Percentiles rank a stretch among this genome's conserved stretches.
phyloP scores from a whole-genome alignment of 1,139 yeast species.

The Candida sp. region DNA sequence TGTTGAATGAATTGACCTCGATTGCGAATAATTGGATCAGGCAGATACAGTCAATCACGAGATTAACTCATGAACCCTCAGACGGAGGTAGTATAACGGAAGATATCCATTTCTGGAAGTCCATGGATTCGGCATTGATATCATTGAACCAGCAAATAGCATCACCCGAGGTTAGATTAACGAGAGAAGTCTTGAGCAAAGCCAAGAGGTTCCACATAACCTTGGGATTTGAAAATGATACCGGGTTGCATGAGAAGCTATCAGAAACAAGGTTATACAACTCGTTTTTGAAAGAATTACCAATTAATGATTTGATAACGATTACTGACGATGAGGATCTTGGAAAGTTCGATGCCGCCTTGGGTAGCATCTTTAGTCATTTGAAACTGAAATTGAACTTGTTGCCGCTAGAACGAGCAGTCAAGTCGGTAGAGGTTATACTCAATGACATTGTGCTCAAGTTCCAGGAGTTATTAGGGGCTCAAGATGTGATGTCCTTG shows the following conservation, averaged over 20 bases:
- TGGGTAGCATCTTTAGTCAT: constrained; percentile 59
- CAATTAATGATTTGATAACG: constrained; percentile 61
- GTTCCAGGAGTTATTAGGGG: constrained; percentile 22
- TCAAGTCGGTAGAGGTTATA: constrained; percentile 67
- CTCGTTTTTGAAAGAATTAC: constrained; percentile 71
- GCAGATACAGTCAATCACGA: constrained; percentile 62
- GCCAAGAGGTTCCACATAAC: constrained; percentile 87
- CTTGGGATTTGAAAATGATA: constrained; percentile 71
- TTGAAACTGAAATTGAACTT: constrained; percentile 56
- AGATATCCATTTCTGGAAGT: constrained; percentile 82
- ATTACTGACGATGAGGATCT: constrained; percentile 42
- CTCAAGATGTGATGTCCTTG: constrained; percentile 29
- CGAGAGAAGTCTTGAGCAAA: constrained; percentile 64
- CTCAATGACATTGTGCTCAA: constrained; percentile 34
- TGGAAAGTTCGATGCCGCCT: constrained; percentile 44
- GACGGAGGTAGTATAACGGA: constrained; percentile 65
- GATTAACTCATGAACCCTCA: constrained; percentile 51
- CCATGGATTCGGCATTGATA: constrained; percentile 66
- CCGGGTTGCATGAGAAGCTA: constrained; percentile 66
- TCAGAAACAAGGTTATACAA: constrained; percentile 58
- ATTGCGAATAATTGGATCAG: constrained; percentile 77
- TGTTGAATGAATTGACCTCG: constrained; percentile 69
- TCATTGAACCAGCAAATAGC: constrained; percentile 64
- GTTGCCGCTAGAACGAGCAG: constrained; percentile 70
- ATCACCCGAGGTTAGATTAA: constrained; percentile 56